A percentile compares a stretch with the other conserved stretches of the same genome.
These are phyloP conservation scores for Sordaria brevicollis DNA, from an alignment of 495 filamentous ascomycete genomes.

Conservation along the genomic window DNA sequence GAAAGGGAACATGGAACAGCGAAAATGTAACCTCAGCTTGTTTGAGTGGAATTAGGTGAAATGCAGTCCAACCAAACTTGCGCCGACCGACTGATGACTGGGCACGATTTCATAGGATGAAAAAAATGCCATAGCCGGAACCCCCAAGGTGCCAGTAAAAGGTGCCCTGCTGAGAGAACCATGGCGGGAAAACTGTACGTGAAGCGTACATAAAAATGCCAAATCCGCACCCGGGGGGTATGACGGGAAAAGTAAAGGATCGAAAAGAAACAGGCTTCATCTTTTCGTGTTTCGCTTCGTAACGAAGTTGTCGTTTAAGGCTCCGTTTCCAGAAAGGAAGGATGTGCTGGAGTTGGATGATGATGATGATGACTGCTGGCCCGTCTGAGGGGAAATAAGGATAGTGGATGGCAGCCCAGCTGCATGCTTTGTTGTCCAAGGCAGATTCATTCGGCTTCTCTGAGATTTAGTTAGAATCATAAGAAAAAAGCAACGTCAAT, in stretches of 20 bases:
- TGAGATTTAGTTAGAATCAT: neutral
- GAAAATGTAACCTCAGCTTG: slow-evolving; percentile 24
- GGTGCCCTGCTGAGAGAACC: slow-evolving; percentile 22
- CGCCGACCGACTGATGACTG: slow-evolving; percentile 28
- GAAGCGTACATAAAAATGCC: slow-evolving; percentile 13
- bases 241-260: neutral
- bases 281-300: neutral
- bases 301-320: neutral
- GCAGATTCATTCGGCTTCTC: neutral
- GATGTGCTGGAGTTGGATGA: neutral
- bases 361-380: neutral
- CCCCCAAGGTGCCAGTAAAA: slow-evolving; percentile 11
- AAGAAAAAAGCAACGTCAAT: neutral
- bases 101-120: slow-evolving; percentile 28
- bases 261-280: neutral
- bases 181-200: slow-evolving; percentile 15
- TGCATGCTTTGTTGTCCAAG: neutral
- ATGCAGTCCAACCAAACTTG: slow-evolving; percentile 25
- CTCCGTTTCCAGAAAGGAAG: neutral
- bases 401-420: neutral
- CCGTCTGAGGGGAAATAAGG: neutral
- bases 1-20: neutral
- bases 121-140: slow-evolving; percentile 14
- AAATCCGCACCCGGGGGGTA: slow-evolving; percentile 6
- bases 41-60: slow-evolving; percentile 13